Evolutionary conservation across 108 stramenopile species (phyloP), one percentile per base, ranked within the genome.

Genomic region (Seminavis robusta): DNA sequence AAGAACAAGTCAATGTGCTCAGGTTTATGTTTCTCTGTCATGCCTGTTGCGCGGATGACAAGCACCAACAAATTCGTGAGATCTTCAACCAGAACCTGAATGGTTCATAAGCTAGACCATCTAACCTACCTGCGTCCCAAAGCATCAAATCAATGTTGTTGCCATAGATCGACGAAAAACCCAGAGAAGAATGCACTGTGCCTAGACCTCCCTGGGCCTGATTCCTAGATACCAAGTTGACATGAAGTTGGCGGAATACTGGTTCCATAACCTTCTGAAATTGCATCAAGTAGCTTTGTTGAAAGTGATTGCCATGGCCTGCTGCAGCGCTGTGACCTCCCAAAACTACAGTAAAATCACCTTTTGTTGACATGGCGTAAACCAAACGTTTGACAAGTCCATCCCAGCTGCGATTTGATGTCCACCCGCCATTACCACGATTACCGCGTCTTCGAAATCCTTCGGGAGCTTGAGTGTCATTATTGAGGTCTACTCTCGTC

Each of bases 301-400:
- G 31, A 20, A 75, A 85, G 24, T 78, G 69, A 54, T 90, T 90
- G 9, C 63, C 74, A 31, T 65, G 64, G 11, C 75, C 80, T 0
- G 75, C 72, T 2, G 79, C 74, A 4, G 74, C 58, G 0, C 67
- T 69, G 58, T 80, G 79, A 20, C 79, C 77, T 15, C 59, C 76
- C 54, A 86, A 49, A 6, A 81, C 82, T 31, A 86, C 49, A 4
- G 76, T 81, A 54, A 90, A 90, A 7, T 47, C 61, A 43, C 73
- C 77, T 59, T 81, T 68, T 23, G 88, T 81, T 77, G 86, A 76
- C 53, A 90, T 67, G 30, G 88, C 73, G 69, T 90, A 84, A 8
- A 84, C 48, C 5, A 90, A 61, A 45, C 88, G 50, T 8, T 81
- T 75, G 39, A 67, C 52, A 31, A 88, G 64, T 23, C 83, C 80